Percentiles rank a stretch among this genome's conserved stretches.
Conservation (phyloP, 2,329 filamentous ascomycete genomes). For the Neonectria coccinea region DNA sequence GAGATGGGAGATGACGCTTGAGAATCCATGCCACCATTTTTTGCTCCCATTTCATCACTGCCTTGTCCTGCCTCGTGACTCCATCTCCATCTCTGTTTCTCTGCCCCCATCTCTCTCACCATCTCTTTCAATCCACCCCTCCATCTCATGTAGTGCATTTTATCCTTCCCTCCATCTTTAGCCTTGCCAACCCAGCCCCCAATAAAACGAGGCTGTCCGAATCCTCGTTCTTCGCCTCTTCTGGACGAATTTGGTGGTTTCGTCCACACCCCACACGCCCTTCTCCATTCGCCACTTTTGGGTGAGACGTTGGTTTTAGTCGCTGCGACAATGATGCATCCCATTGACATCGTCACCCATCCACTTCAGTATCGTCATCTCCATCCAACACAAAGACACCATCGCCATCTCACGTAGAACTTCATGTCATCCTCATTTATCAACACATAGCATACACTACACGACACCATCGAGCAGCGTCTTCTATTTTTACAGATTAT, state of each 20-base stretch:
- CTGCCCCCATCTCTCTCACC: slow-evolving; percentile 10
- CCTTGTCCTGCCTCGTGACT: slow-evolving; percentile 25
- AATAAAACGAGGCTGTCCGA: slow-evolving; percentile 39
- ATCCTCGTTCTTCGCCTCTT: slow-evolving; percentile 28
- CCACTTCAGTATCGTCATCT: slow-evolving; percentile 27
- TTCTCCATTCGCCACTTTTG: slow-evolving; percentile 36
- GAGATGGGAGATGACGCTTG: slow-evolving; percentile 22
- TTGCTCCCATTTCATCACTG: slow-evolving; percentile 15
- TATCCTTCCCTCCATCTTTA: slow-evolving; percentile 25
- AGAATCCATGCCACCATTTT: slow-evolving; percentile 9
- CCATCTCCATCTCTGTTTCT: slow-evolving; percentile 9
- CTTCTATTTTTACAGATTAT: slow-evolving; percentile 46
- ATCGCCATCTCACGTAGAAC: slow-evolving; percentile 24
- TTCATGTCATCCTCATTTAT: slow-evolving; percentile 42
- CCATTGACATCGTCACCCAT: slow-evolving; percentile 23
- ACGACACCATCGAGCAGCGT: slow-evolving; percentile 32
- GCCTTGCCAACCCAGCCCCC: slow-evolving; percentile 15
- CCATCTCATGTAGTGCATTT: slow-evolving; percentile 27
- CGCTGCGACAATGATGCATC: slow-evolving; percentile 20
- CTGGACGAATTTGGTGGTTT: slow-evolving; percentile 39
- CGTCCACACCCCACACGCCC: slow-evolving; percentile 31
- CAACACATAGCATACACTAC: slow-evolving; percentile 43
- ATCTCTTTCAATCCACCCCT: slow-evolving; percentile 28
- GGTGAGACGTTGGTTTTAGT: slow-evolving; percentile 1
- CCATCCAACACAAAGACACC: slow-evolving; percentile 19